A percentile compares a stretch with the other conserved stretches of the same genome.
Evolutionary conservation across 352 stramenopile species (phyloP).

Genomic region (Thalassiosira exigua): DNA sequence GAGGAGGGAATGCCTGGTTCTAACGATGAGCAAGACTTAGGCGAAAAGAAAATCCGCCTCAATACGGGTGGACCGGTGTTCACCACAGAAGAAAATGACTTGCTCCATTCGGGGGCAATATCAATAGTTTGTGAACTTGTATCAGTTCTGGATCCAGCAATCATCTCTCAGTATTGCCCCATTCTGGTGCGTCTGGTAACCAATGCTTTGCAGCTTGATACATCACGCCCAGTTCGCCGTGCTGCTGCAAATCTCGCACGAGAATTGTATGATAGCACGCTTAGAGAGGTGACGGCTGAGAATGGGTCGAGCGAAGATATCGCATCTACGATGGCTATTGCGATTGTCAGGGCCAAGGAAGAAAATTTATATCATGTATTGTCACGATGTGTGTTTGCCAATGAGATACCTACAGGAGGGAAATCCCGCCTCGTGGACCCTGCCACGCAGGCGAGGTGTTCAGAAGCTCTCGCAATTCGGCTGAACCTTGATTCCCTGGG

Average conservation of each 20-base stretch:
- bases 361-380: conserved; percentile 59
- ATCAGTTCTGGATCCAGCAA: conserved; percentile 33
- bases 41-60: conserved; percentile 63
- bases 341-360: conserved; percentile 58
- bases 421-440: conserved; percentile 54
- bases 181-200: conserved; percentile 58
- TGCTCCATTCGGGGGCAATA: conserved; percentile 68
- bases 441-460: conserved; percentile 65
- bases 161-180: conserved; percentile 60
- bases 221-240: conserved; percentile 61
- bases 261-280: conserved; percentile 67
- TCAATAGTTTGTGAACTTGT: conserved; percentile 73
- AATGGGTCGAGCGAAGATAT: conserved; percentile 13
- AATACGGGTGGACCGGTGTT: conserved; percentile 81
- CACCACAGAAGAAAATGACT: conserved; percentile 69
- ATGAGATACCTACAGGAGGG: conserved; percentile 35
- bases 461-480: conserved; percentile 70
- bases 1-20: no score
- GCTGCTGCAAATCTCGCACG: conserved; percentile 63
- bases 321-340: conserved; percentile 50
- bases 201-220: conserved; percentile 63
- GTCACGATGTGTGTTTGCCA: conserved; percentile 28
- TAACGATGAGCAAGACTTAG: conserved; percentile 35
- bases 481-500: conserved; percentile 35
- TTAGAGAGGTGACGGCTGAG: conserved; percentile 40